Conservation (phyloP, 1,284 basidiomycete species). For the Irpex rosettiformis region DNA sequence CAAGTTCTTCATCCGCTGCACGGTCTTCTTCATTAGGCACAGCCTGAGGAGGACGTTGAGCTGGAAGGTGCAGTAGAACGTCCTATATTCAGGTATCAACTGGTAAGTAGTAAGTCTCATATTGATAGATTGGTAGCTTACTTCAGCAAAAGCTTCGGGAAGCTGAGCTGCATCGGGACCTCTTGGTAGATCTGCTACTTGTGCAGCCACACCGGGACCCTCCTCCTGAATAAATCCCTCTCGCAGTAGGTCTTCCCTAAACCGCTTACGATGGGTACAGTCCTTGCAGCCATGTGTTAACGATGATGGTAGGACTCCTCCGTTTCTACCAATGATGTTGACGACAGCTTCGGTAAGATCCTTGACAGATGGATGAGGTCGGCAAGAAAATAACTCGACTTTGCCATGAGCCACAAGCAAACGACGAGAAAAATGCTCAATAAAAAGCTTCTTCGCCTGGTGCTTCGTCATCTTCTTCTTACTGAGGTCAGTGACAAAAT, state of each 20-base stretch:
- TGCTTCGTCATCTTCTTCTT: constrained; percentile 1
- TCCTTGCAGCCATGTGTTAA: constrained; percentile 8
- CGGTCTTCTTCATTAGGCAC: no score
- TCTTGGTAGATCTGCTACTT: background rate
- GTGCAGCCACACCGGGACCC: background rate
- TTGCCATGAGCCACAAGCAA: constrained; percentile 1
- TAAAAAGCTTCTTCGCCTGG: constrained; percentile 5
- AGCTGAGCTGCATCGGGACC: background rate
- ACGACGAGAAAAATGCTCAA: constrained; percentile 6
- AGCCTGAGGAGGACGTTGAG: no score
- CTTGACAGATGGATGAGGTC: background rate
- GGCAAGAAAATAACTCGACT: background rate
- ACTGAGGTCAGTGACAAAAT: background rate
- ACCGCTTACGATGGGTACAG: constrained; percentile 9
- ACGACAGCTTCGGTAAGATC: background rate
- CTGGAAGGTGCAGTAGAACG: no score
- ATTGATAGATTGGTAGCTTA: no score
- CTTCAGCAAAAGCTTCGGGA: background rate
- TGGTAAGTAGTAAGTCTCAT: no score
- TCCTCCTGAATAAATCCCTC: constrained; percentile 3
- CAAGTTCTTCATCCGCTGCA: no score
- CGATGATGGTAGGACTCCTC: constrained; percentile 1
- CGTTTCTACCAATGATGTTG: constrained; percentile 1
- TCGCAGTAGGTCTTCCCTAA: background rate
- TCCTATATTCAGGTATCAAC: no score